These are phyloP conservation scores for Francoa sonchifolia DNA, from an alignment of 441 rosid species.

Conservation along the genomic window DNA sequence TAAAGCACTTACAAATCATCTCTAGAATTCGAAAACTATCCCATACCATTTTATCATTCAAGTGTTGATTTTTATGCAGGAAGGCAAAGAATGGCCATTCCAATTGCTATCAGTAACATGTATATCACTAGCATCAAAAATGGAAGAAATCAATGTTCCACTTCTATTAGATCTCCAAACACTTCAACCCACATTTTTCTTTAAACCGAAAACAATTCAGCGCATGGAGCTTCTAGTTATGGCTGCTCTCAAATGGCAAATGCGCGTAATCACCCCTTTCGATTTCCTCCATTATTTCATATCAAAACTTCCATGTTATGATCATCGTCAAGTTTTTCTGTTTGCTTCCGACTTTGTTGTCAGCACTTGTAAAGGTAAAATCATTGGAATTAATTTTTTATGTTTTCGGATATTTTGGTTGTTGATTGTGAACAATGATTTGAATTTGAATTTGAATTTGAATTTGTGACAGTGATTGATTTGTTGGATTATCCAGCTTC, in stretches of 20 bases:
- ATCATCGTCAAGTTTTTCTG: conserved; percentile 1
- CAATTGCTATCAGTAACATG: conserved; percentile 28
- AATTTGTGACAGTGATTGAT: conserved; percentile 15
- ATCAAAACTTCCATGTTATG: conserved; percentile 11
- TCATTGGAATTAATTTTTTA: background rate
- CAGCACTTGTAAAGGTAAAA: conserved; percentile 20
- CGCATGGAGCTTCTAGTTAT: conserved; percentile 30
- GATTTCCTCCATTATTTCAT: conserved; percentile 21
- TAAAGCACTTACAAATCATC: background rate
- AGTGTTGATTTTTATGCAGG: conserved; percentile 10
- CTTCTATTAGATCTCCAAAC: conserved; percentile 25
- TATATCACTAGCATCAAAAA: conserved; percentile 27
- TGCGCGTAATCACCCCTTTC: conserved; percentile 24
- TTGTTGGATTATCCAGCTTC: conserved; percentile 28
- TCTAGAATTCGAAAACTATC: background rate
- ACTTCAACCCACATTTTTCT: conserved; percentile 20
- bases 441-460: background rate
- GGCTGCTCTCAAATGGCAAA: conserved; percentile 23
- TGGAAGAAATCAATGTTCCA: conserved; percentile 28
- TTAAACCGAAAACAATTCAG: conserved; percentile 23
- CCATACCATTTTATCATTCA: background rate
- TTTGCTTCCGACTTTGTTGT: conserved; percentile 15
- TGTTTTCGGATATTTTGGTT: background rate
- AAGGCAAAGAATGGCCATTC: conserved; percentile 23
- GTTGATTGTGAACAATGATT: background rate